phyloP scores from a whole-genome alignment of 2,329 filamentous ascomycete genomes.

The Fusarium sterilihyphosum region DNA sequence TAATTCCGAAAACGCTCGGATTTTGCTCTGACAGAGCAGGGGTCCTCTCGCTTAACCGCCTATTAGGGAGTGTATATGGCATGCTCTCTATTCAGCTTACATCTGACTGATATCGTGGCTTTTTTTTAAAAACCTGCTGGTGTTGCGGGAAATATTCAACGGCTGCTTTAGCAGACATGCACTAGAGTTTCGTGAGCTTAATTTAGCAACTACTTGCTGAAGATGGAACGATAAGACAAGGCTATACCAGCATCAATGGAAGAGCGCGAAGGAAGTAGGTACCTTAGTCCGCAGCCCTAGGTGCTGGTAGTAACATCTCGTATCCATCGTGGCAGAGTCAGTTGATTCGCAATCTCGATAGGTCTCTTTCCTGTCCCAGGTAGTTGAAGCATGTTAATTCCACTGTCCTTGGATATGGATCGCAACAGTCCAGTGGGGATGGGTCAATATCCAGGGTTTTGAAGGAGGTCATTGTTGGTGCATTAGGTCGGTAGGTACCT shows the following conservation, averaged over 20 bases:
- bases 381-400: neutral
- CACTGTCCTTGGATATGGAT: neutral
- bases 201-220: neutral
- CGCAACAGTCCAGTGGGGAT: neutral
- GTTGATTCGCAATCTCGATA: neutral
- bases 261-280: neutral
- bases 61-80: neutral
- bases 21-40: neutral
- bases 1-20: slow-evolving; percentile 1
- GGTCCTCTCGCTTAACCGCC: neutral
- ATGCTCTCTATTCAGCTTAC: neutral
- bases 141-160: neutral
- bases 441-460: neutral
- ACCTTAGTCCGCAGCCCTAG: neutral
- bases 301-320: neutral
- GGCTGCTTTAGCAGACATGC: neutral
- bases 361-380: neutral
- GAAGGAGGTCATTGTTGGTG: neutral
- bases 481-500: neutral
- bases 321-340: neutral
- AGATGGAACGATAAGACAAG: neutral
- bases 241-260: neutral
- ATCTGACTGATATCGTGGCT: neutral
- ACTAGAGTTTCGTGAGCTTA: neutral
- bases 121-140: neutral